Percentiles rank a stretch among this genome's conserved stretches.
These are phyloP conservation scores for Escallonia herrerae DNA, from an alignment of 129 eudicot genomes.

Conservation along the genomic window DNA sequence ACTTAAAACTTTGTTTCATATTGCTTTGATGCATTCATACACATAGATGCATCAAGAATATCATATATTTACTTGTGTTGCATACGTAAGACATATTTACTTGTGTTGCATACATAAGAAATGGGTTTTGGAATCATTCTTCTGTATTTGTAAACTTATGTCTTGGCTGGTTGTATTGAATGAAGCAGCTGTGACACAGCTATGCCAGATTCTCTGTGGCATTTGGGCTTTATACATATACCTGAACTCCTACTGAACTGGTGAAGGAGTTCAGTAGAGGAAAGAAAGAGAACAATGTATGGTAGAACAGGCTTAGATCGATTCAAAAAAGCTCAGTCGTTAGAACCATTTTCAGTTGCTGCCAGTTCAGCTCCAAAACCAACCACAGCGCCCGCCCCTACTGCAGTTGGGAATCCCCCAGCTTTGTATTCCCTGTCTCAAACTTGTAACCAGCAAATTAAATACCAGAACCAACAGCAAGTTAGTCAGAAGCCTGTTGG, in stretches of 20 bases:
- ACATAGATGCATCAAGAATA: too few relatives aligned
- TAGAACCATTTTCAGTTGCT: constrained; percentile 70
- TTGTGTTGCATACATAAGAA: too few relatives aligned
- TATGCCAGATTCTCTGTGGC: neutral
- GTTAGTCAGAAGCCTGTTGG: constrained; percentile 26
- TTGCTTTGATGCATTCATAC: too few relatives aligned
- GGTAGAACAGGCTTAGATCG: constrained; percentile 92
- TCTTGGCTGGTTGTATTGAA: neutral
- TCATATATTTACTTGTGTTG: too few relatives aligned
- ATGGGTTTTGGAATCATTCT: too few relatives aligned
- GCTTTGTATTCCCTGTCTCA: constrained; percentile 28
- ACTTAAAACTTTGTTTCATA: too few relatives aligned
- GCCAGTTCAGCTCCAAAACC: constrained; percentile 34
- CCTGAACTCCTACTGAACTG: neutral
- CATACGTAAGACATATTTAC: too few relatives aligned
- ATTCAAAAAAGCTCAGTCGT: constrained; percentile 81
- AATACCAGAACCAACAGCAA: constrained; percentile 23
- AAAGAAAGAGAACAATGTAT: constrained; percentile 39
- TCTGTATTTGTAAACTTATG: too few relatives aligned
- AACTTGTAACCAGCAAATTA: constrained; percentile 25
- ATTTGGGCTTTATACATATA: neutral
- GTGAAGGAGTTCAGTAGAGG: constrained; percentile 6
- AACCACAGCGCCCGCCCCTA: constrained; percentile 21
- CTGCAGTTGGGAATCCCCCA: constrained; percentile 13
- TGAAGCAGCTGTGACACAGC: neutral